A percentile compares a stretch with the other conserved stretches of the same genome.
These are phyloP conservation scores for Macrocybe gigantea DNA, from an alignment of 768 basidiomycete genomes.

Conservation along the genomic window DNA sequence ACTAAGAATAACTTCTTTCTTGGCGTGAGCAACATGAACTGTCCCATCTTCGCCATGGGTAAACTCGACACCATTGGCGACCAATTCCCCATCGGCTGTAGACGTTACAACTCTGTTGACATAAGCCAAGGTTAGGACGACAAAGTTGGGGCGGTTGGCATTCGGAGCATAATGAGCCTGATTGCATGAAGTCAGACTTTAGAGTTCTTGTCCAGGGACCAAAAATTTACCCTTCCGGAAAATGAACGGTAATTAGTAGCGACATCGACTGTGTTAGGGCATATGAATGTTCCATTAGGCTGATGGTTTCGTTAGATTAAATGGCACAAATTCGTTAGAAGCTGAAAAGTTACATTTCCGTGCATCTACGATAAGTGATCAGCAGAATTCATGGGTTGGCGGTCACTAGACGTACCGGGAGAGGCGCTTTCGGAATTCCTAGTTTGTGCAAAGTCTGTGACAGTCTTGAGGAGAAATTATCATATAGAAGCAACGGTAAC, in stretches of 20 bases:
- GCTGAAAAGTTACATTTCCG: neutral
- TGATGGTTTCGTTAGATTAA: neutral
- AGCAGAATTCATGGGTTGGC: no score
- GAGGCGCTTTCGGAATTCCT: neutral
- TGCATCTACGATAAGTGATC: neutral
- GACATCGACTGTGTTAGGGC: neutral
- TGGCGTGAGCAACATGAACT: slow-evolving; percentile 29
- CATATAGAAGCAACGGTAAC: neutral
- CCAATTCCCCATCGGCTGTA: slow-evolving; percentile 12
- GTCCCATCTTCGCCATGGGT: slow-evolving; percentile 13
- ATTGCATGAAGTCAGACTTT: neutral
- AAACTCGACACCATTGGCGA: slow-evolving; percentile 45
- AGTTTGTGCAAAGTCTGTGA: neutral
- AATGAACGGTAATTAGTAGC: neutral
- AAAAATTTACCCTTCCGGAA: neutral
- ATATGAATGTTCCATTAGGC: neutral
- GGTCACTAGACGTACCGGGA: neutral
- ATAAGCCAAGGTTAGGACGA: neutral
- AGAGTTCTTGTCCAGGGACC: no score
- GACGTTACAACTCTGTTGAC: no score
- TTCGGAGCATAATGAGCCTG: neutral
- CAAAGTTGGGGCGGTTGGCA: neutral
- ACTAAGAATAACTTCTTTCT: slow-evolving; percentile 46
- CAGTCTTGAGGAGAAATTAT: neutral
- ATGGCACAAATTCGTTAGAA: neutral